Conservation (phyloP, 2,329 filamentous ascomycete species). For the Elsinoe perseae region DNA sequence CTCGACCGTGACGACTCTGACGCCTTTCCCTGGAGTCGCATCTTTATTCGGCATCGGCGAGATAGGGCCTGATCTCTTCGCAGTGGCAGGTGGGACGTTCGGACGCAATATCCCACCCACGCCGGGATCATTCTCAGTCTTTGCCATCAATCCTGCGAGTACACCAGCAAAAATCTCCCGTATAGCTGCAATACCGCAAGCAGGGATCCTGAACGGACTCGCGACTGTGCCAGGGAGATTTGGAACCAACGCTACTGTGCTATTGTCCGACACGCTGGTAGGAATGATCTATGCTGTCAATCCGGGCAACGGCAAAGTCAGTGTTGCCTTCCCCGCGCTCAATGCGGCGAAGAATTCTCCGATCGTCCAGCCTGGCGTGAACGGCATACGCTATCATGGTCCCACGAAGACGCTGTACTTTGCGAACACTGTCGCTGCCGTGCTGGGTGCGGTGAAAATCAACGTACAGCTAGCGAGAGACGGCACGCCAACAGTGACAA, state of each 20-base stretch:
- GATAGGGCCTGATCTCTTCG: slow-evolving; percentile 6
- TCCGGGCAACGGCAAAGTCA: not conserved
- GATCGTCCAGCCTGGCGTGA: not conserved
- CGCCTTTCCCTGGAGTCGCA: not conserved
- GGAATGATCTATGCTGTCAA: slow-evolving; percentile 2
- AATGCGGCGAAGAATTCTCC: not conserved
- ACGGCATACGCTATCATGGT: not conserved
- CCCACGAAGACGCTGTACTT: not conserved
- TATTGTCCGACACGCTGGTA: not conserved
- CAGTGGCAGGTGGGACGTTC: not conserved
- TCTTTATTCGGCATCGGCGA: slow-evolving; percentile 6
- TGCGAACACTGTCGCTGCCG: not conserved
- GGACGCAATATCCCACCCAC: not conserved
- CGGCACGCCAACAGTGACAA: not conserved
- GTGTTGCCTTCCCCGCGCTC: not conserved
- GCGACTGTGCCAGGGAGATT: not conserved
- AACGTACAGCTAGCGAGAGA: not conserved
- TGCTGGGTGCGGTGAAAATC: not conserved
- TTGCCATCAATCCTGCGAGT: not conserved
- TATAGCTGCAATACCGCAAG: not conserved
- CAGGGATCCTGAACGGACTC: slow-evolving; percentile 2
- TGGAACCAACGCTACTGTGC: not conserved
- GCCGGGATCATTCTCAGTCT: not conserved
- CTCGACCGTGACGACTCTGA: not conserved
- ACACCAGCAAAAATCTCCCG: not conserved